phyloP scores from a whole-genome alignment of 768 basidiomycete genomes.

The Lactarius indigo region DNA sequence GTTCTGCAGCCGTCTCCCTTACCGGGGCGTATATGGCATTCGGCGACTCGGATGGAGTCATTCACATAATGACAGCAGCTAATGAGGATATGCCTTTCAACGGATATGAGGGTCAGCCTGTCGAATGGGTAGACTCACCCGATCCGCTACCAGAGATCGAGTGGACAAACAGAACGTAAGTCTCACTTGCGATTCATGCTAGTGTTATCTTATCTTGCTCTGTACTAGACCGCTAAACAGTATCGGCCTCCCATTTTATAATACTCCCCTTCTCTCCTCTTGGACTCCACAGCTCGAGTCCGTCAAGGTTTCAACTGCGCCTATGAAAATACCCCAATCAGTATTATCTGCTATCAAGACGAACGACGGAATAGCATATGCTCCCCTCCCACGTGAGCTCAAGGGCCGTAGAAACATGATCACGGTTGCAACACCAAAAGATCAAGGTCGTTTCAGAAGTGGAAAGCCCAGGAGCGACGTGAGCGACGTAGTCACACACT shows the following conservation, averaged over 20 bases:
- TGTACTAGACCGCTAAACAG: constrained; percentile 74
- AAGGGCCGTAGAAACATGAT: constrained; percentile 81
- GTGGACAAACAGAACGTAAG: constrained; percentile 84
- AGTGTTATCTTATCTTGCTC: background rate
- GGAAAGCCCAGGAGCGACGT: constrained; percentile 59
- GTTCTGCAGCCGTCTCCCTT: constrained; percentile 76
- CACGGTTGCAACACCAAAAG: constrained; percentile 46
- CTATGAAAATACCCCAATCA: constrained; percentile 74
- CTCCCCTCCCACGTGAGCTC: constrained; percentile 80
- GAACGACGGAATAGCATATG: constrained; percentile 89
- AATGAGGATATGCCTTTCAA: constrained; percentile 75
- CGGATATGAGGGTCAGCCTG: constrained; percentile 81
- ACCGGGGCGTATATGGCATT: constrained; percentile 91
- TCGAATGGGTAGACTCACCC: constrained; percentile 79
- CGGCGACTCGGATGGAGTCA: constrained; percentile 79
- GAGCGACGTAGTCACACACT: constrained; percentile 25
- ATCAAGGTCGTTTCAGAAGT: constrained; percentile 78
- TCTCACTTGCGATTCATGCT: constrained; percentile 1
- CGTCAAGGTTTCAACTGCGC: constrained; percentile 54
- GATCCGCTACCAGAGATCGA: constrained; percentile 64
- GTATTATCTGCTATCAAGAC: constrained; percentile 75
- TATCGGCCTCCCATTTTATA: constrained; percentile 87
- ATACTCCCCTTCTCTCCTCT: constrained; percentile 66
- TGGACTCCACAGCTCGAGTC: constrained; percentile 55
- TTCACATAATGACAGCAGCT: constrained; percentile 77